Evolutionary conservation across 1,139 yeast genomes (phyloP).

Genomic region (Candida sanyaensis): DNA sequence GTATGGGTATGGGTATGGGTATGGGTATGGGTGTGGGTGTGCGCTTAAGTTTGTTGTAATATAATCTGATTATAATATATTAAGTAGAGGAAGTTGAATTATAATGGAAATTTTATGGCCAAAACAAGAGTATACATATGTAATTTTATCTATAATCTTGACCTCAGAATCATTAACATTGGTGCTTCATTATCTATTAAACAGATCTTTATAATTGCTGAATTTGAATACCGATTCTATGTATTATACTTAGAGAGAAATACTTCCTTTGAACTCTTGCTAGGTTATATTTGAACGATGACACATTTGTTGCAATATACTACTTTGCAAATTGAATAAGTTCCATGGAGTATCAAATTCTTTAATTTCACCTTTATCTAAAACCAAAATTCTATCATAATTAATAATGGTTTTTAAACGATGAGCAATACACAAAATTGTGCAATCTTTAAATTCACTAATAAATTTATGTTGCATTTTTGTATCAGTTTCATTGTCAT

Average conservation of each 20-base stretch:
- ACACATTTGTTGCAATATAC: constrained; percentile 59
- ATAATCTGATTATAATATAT: too few species aligned
- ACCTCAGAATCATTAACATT: too few species aligned
- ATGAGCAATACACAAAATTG: constrained; percentile 45
- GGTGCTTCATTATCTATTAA: too few species aligned
- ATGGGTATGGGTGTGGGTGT: too few species aligned
- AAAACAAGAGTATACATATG: too few species aligned
- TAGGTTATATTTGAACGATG: constrained; percentile 48
- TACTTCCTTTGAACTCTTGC: constrained; percentile 21
- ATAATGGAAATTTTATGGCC: too few species aligned
- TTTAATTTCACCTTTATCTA: constrained; percentile 54
- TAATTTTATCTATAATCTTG: too few species aligned
- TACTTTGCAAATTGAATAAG: constrained; percentile 20
- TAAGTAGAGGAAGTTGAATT: too few species aligned
- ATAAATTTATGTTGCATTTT: constrained; percentile 38
- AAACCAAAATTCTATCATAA: constrained; percentile 39
- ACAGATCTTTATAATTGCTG: too few species aligned
- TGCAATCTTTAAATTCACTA: constrained; percentile 36
- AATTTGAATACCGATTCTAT: too few species aligned
- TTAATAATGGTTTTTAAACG: constrained; percentile 40
- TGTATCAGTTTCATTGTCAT: constrained; percentile 44
- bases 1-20: too few species aligned
- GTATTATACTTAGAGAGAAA: neutral
- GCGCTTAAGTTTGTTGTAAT: too few species aligned
- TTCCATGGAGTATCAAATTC: constrained; percentile 59